phyloP scores from a whole-genome alignment of 306 rosid genomes.

The Purshia tridentata region DNA sequence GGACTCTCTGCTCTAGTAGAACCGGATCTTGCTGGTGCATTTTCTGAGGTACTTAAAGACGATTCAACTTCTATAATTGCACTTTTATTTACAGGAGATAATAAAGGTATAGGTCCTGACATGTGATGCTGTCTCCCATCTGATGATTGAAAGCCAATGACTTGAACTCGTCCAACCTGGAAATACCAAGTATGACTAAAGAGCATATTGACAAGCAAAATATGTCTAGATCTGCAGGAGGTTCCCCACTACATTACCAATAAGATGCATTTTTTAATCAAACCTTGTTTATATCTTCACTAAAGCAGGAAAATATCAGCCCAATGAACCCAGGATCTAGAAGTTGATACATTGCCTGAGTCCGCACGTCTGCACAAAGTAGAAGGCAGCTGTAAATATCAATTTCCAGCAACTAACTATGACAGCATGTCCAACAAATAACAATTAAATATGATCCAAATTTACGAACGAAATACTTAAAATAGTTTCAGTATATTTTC shows the following conservation, averaged over 20 bases:
- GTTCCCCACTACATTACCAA: not conserved
- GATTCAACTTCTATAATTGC: slow-evolving; percentile 84
- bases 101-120: slow-evolving; percentile 57
- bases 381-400: not conserved
- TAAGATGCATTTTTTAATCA: slow-evolving; percentile 28
- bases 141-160: slow-evolving; percentile 96
- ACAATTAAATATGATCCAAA: not conserved
- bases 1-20: slow-evolving; percentile 52
- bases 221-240: not conserved
- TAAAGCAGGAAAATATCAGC: slow-evolving; percentile 90
- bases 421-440: slow-evolving; percentile 10
- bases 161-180: slow-evolving; percentile 95
- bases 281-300: slow-evolving; percentile 91
- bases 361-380: slow-evolving; percentile 70
- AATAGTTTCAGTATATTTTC: not conserved
- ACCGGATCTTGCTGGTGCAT: slow-evolving; percentile 40
- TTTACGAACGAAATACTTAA: not conserved
- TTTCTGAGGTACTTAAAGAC: slow-evolving; percentile 81
- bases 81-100: slow-evolving; percentile 66
- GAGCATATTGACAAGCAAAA: slow-evolving; percentile 18
- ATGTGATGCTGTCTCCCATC: slow-evolving; percentile 77
- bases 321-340: slow-evolving; percentile 98
- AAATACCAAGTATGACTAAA: slow-evolving; percentile 14
- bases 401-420: slow-evolving; percentile 7
- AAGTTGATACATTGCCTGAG: slow-evolving; percentile 96